Conservation (phyloP, 352 stramenopile genomes). For the Plasmopara muralis region DNA sequence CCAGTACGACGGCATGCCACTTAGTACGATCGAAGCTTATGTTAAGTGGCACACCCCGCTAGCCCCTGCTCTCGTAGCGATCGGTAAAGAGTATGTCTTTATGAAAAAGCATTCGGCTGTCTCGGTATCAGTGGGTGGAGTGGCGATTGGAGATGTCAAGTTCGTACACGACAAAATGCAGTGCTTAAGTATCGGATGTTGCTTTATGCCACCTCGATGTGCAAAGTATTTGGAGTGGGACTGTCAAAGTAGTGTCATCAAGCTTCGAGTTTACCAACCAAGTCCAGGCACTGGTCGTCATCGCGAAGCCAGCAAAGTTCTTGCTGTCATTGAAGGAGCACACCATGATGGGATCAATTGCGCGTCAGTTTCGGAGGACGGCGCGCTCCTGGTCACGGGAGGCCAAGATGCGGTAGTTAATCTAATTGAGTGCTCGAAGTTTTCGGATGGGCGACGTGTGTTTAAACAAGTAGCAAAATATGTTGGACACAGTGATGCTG, state of each 20-base stretch:
- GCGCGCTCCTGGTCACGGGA: constrained; percentile 48
- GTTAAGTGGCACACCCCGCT: constrained; percentile 74
- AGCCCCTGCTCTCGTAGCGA: constrained; percentile 55
- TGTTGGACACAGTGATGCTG: constrained; percentile 54
- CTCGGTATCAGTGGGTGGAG: constrained; percentile 30
- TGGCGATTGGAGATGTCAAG: constrained; percentile 47
- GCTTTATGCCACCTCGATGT: constrained; percentile 60
- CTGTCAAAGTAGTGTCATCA: constrained; percentile 44
- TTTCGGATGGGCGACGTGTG: constrained; percentile 36
- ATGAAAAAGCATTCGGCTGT: constrained; percentile 42
- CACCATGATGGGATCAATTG: constrained; percentile 54
- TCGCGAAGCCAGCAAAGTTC: constrained; percentile 57
- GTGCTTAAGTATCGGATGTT: constrained; percentile 36
- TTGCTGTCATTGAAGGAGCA: constrained; percentile 57
- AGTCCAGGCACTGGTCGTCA: constrained; percentile 28
- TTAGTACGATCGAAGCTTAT: constrained; percentile 59
- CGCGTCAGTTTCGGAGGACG: constrained; percentile 52
- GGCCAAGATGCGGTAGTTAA: constrained; percentile 69
- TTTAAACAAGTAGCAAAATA: constrained; percentile 69
- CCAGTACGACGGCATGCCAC: constrained; percentile 48
- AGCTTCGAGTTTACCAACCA: constrained; percentile 47
- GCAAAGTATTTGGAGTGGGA: constrained; percentile 74
- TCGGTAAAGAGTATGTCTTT: constrained; percentile 75
- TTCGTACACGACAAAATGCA: constrained; percentile 58
- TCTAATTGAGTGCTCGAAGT: constrained; percentile 59